A percentile compares a stretch with the other conserved stretches of the same genome.
These are phyloP conservation scores for Aurifilum marmelostoma DNA, from an alignment of 2,329 filamentous ascomycete genomes.

Conservation along the genomic window DNA sequence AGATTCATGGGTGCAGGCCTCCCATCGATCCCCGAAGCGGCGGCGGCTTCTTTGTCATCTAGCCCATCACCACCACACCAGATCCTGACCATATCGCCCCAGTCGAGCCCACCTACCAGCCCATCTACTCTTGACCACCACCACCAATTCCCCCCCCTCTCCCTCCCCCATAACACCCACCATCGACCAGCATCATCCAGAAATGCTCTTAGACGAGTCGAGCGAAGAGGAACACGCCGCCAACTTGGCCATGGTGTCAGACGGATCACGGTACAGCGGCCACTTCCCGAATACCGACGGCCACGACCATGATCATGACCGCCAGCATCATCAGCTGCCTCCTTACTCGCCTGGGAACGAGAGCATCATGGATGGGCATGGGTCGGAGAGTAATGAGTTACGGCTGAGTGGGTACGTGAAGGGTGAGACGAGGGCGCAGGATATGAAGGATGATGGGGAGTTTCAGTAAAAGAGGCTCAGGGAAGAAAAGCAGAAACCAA, in stretches of 20 bases:
- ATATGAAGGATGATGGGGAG: constrained; percentile 38
- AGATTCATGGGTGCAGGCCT: constrained; percentile 2
- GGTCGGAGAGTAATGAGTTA: constrained; percentile 41
- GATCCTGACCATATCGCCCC: too few species aligned
- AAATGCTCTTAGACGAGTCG: not conserved
- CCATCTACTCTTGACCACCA: constrained; percentile 3
- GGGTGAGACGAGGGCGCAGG: constrained; percentile 41
- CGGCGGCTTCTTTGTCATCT: not conserved
- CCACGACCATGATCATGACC: not conserved
- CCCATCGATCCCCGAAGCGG: constrained; percentile 10
- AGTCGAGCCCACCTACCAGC: not conserved
- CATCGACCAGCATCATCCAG: not conserved
- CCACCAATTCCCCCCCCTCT: not conserved
- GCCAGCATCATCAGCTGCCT: constrained; percentile 23
- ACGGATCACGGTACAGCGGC: constrained; percentile 35
- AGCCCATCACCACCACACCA: not conserved
- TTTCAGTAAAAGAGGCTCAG: constrained; percentile 4
- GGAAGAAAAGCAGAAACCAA: too few species aligned
- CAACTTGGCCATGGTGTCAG: constrained; percentile 38
- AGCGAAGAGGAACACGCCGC: constrained; percentile 34
- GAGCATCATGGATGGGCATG: constrained; percentile 41
- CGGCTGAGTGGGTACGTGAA: constrained; percentile 44
- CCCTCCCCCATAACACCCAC: not conserved
- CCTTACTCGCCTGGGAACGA: constrained; percentile 33
- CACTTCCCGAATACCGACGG: constrained; percentile 25